A percentile compares a stretch with the other conserved stretches of the same genome.
These are phyloP conservation scores for Musa acuminata DNA, from an alignment of 176 grass and related monocot genomes.

Conservation along the genomic window DNA sequence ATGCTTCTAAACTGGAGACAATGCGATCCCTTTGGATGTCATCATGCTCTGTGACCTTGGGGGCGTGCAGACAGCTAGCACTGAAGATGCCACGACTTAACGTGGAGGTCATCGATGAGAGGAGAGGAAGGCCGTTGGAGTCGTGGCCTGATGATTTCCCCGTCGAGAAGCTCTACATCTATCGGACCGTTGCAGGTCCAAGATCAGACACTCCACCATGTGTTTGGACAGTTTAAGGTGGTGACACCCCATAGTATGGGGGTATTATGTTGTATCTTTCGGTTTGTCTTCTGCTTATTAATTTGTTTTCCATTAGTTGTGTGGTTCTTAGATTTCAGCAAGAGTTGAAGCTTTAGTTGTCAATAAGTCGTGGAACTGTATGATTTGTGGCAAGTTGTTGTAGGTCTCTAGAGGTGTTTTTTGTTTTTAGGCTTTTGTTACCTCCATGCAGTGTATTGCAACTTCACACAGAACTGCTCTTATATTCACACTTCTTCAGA, in stretches of 20 bases:
- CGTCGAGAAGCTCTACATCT: constrained; percentile 54
- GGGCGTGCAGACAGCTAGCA: constrained; percentile 52
- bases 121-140: constrained; percentile 29
- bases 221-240: constrained; percentile 37
- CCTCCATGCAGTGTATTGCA: neutral
- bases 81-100: constrained; percentile 56
- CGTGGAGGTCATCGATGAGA: constrained; percentile 61
- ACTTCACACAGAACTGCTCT: neutral
- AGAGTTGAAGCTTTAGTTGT: neutral
- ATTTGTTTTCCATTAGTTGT: neutral
- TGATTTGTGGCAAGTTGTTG: neutral
- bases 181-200: constrained; percentile 51
- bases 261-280: neutral
- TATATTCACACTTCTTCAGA: neutral
- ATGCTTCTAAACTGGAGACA: constrained; percentile 75
- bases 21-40: constrained; percentile 98
- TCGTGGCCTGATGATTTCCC: constrained; percentile 39
- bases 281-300: neutral
- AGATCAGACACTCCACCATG: constrained; percentile 49
- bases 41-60: constrained; percentile 56
- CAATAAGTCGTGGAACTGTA: neutral
- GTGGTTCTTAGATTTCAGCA: neutral
- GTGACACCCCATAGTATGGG: neutral
- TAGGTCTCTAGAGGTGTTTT: neutral
- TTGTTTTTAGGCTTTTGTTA: neutral